phyloP scores from a whole-genome alignment of 768 basidiomycete species.

The Phaffia australis region DNA sequence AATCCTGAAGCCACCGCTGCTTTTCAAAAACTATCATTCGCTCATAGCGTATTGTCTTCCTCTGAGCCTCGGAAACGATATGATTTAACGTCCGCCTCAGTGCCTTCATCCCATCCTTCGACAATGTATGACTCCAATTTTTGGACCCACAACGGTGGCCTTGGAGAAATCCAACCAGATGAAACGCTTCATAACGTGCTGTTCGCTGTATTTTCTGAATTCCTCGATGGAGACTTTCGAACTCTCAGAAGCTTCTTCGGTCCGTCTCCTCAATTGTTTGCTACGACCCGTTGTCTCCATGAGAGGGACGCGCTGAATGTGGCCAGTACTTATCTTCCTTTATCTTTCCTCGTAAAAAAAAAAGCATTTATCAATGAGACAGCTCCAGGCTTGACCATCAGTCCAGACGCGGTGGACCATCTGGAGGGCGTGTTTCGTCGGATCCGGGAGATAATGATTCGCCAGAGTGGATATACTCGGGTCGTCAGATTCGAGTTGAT shows the following conservation, averaged over 20 bases:
- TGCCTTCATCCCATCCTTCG: conserved; percentile 10
- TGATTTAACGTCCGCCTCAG: conserved; percentile 39
- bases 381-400: conserved; percentile 63
- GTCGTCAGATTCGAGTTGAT: conserved; percentile 48
- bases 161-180: conserved; percentile 47
- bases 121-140: conserved; percentile 21
- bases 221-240: conserved; percentile 77
- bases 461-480: conserved; percentile 61
- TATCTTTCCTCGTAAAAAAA: background rate
- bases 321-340: no score
- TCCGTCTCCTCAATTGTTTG: conserved; percentile 38
- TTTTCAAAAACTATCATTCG: conserved; percentile 75
- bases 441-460: conserved; percentile 63
- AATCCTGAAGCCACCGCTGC: conserved; percentile 61
- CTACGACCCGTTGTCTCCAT: no score
- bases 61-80: conserved; percentile 59
- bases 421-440: conserved; percentile 59
- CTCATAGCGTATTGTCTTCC: conserved; percentile 67
- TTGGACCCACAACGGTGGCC: conserved; percentile 12
- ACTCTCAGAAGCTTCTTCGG: conserved; percentile 65
- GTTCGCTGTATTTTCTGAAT: conserved; percentile 60
- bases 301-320: no score
- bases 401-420: conserved; percentile 66
- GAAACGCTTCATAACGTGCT: conserved; percentile 69
- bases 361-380: conserved; percentile 66